A percentile compares a stretch with the other conserved stretches of the same genome.
Conservation (phyloP, 176 grass and related monocot genomes). For the Raddia distichophylla region DNA sequence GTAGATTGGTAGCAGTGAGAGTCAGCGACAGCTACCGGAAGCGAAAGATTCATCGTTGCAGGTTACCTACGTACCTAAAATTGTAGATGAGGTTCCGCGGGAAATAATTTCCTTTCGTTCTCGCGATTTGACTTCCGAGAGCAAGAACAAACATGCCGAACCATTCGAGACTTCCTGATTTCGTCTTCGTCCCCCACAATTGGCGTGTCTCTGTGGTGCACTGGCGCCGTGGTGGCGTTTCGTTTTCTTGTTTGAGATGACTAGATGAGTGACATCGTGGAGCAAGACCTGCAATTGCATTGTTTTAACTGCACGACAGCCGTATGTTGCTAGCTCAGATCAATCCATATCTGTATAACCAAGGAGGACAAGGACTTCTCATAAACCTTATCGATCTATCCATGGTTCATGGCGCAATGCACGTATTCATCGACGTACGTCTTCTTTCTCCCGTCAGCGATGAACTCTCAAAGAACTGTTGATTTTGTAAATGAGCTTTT, state of each 20-base stretch:
- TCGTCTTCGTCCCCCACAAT: slow-evolving; percentile 8
- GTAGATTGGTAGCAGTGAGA: too few relatives aligned
- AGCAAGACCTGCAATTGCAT: background rate
- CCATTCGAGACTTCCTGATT: slow-evolving; percentile 15
- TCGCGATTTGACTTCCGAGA: background rate
- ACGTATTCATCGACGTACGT: too few relatives aligned
- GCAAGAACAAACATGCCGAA: slow-evolving; percentile 18
- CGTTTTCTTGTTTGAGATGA: background rate
- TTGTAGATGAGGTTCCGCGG: background rate
- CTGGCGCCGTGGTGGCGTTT: background rate
- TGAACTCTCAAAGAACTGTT: too few relatives aligned
- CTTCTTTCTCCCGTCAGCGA: too few relatives aligned
- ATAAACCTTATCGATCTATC: too few relatives aligned
- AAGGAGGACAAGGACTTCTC: too few relatives aligned
- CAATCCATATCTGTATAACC: too few relatives aligned
- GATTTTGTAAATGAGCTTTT: too few relatives aligned
- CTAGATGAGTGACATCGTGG: background rate
- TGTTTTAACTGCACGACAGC: background rate
- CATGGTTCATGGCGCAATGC: too few relatives aligned
- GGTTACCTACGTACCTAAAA: background rate
- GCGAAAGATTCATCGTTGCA: background rate
- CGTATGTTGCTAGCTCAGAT: background rate
- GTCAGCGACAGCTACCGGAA: background rate
- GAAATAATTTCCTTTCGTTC: background rate
- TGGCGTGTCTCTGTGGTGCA: background rate